Percentiles rank a stretch among this genome's conserved stretches.
phyloP scores from a whole-genome alignment of 2,329 filamentous ascomycete species.

The Neofusicoccum kwambonambiense region DNA sequence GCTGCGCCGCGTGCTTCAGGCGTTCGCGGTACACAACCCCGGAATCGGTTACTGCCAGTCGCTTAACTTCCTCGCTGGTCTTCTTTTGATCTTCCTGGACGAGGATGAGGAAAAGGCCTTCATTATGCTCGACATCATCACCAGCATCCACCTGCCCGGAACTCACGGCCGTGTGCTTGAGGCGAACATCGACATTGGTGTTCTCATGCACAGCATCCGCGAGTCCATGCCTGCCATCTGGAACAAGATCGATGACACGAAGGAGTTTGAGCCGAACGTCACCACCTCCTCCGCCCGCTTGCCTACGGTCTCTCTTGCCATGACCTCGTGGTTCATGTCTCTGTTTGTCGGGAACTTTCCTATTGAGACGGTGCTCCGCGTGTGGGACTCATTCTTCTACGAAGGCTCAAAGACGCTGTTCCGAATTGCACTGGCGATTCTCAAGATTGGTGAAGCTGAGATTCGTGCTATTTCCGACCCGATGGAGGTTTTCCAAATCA shows the following conservation, averaged over 20 bases:
- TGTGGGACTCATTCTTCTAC: slow-evolving; percentile 96
- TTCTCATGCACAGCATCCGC: slow-evolving; percentile 82
- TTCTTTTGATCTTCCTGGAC: slow-evolving; percentile 80
- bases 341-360: slow-evolving; percentile 91
- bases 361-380: slow-evolving; percentile 84
- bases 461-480: slow-evolving; percentile 79
- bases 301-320: slow-evolving; percentile 86
- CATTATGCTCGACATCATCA: slow-evolving; percentile 90
- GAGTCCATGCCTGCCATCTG: slow-evolving; percentile 82
- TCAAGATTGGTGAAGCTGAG: slow-evolving; percentile 80
- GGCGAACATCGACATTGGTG: slow-evolving; percentile 90
- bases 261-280: slow-evolving; percentile 42
- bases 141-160: slow-evolving; percentile 80
- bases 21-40: slow-evolving; percentile 88
- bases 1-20: slow-evolving; percentile 80
- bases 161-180: slow-evolving; percentile 90
- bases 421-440: slow-evolving; percentile 84
- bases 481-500: slow-evolving; percentile 94
- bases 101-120: slow-evolving; percentile 87
- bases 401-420: slow-evolving; percentile 94
- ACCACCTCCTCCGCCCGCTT: slow-evolving; percentile 52
- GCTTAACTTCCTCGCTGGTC: slow-evolving; percentile 88
- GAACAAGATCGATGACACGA: slow-evolving; percentile 81
- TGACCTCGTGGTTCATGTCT: slow-evolving; percentile 98
- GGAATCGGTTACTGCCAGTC: slow-evolving; percentile 94